Base-by-base conservation (phyloP, 495 filamentous ascomycete genomes). In the Podospora appendiculata region DNA sequence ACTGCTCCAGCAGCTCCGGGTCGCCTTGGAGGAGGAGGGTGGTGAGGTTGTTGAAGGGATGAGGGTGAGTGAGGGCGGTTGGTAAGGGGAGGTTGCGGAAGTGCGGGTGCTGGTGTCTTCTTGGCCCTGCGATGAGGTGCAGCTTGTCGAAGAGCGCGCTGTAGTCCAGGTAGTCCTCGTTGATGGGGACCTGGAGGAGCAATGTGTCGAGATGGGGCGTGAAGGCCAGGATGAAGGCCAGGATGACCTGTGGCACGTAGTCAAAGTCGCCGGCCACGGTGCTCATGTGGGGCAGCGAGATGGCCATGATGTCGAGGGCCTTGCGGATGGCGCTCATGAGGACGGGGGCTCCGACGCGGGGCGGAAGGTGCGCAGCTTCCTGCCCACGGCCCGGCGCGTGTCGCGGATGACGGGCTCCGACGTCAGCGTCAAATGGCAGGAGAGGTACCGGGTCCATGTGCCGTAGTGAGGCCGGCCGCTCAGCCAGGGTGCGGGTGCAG, bases 351-450 rank as follows among this genome's bases (percentile, higher is more conserved):
- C 53, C 8, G 18, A 4, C 1, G 46, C 45, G n/a, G 44, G 34
- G 7, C 36, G 14, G 41, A 60, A 53, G 18, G 47, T 55, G 16
- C 13, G 38, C 10, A 59, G 46, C 8, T 50, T 35, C 18, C 14
- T 50, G 19, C 33, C 36, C 12, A 64, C 25, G 41, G 52, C 54
- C 16, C 50, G 51, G 49, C 57, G 59, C 12, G 54, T 52, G 14
- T 63, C 57, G 11, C 56, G 63, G 47, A 61, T 57, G 41, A 61
- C 59, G 6, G 38, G n/a, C 10, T 35, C 14, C 39, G 46, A n/a
- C 19, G 59, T 60, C 41, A 68, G 53, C 12, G 63, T 68, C 18
- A 66, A 40, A 46, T 66, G 63, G 32, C 59, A 60, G n/a, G 59
- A 57, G 6, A 68, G 46, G 40, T 52, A 61, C 45, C 65, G 65